These are phyloP conservation scores for Thyridium curvatum DNA, from an alignment of 2,329 filamentous ascomycete species.

Conservation along the genomic window DNA sequence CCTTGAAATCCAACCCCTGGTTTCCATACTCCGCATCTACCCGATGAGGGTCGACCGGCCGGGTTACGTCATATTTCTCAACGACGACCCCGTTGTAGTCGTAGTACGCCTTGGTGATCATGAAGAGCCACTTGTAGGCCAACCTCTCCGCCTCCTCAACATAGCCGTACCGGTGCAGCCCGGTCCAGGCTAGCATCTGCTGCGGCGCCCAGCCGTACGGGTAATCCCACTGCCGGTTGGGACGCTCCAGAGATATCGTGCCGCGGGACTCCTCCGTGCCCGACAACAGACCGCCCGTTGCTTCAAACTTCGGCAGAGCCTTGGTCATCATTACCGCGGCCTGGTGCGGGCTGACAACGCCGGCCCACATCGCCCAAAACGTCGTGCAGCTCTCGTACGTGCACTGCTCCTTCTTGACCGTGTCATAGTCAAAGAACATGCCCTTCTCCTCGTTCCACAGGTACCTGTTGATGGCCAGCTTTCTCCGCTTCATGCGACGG, in stretches of 20 bases:
- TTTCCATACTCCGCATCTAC: conserved; percentile 98
- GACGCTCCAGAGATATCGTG: conserved; percentile 68
- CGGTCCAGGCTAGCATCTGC: conserved; percentile 97
- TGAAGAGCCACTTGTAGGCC: conserved; percentile 94
- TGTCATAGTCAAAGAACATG: conserved; percentile 98
- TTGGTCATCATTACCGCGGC: conserved; percentile 76
- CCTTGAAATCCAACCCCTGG: conserved; percentile 91
- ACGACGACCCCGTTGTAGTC: conserved; percentile 98
- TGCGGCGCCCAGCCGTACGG: conserved; percentile 98
- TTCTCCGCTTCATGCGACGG: conserved; percentile 76
- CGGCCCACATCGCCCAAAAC: conserved; percentile 97
- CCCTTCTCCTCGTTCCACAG: conserved; percentile 88
- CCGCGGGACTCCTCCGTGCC: conserved; percentile 88
- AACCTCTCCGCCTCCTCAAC: conserved; percentile 82
- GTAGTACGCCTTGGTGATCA: conserved; percentile 97
- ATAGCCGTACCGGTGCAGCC: conserved; percentile 85
- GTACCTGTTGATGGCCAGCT: conserved; percentile 82
- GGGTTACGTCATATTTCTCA: conserved; percentile 96
- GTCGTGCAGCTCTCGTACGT: conserved; percentile 89
- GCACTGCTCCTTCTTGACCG: conserved; percentile 70
- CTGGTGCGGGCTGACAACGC: conserved; percentile 77
- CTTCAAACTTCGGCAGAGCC: conserved; percentile 83
- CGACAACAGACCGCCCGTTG: conserved; percentile 78
- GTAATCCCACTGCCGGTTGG: conserved; percentile 97
- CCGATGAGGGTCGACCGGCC: conserved; percentile 81